Evolutionary conservation across 768 basidiomycete genomes (phyloP).

Genomic region (Macrocybe gigantea): DNA sequence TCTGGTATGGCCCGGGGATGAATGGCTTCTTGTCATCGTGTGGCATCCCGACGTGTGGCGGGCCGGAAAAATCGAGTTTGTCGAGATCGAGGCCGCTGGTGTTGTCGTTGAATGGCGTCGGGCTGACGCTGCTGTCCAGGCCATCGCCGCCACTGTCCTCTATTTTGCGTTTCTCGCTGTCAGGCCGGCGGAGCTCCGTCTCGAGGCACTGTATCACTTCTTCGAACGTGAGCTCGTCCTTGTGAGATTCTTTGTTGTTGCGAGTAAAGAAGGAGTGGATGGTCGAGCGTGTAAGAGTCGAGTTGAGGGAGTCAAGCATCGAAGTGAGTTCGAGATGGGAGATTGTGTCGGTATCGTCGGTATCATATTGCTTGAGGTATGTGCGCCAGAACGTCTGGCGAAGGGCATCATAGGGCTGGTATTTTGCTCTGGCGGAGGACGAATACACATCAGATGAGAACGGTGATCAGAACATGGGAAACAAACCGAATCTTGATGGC

Average conservation of each 20-base stretch:
- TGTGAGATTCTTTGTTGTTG: slow-evolving; percentile 53
- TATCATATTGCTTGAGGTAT: slow-evolving; percentile 86
- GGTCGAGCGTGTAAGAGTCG: slow-evolving; percentile 78
- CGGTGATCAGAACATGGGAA: not conserved
- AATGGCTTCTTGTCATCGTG: slow-evolving; percentile 6
- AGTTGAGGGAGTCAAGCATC: slow-evolving; percentile 96
- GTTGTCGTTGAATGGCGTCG: slow-evolving; percentile 37
- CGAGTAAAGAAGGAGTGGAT: slow-evolving; percentile 78
- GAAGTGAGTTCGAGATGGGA: slow-evolving; percentile 86
- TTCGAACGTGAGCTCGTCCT: slow-evolving; percentile 71
- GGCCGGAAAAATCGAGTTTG: slow-evolving; percentile 59
- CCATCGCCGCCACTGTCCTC: slow-evolving; percentile 35
- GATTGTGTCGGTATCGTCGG: slow-evolving; percentile 68
- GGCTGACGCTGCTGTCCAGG: slow-evolving; percentile 41
- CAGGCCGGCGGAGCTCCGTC: slow-evolving; percentile 68
- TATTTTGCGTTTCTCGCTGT: slow-evolving; percentile 64
- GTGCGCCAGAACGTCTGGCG: slow-evolving; percentile 89
- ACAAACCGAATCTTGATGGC: slow-evolving; percentile 58
- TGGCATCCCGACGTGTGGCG: slow-evolving; percentile 22
- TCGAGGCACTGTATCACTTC: slow-evolving; percentile 86
- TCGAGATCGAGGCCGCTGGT: slow-evolving; percentile 42
- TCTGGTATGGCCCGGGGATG: slow-evolving; percentile 22
- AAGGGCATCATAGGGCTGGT: slow-evolving; percentile 90
- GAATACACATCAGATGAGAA: not conserved
- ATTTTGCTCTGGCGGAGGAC: slow-evolving; percentile 65